These are phyloP conservation scores for Eleusine indica DNA, from an alignment of 176 grass and related monocot genomes.

Conservation along the genomic window DNA sequence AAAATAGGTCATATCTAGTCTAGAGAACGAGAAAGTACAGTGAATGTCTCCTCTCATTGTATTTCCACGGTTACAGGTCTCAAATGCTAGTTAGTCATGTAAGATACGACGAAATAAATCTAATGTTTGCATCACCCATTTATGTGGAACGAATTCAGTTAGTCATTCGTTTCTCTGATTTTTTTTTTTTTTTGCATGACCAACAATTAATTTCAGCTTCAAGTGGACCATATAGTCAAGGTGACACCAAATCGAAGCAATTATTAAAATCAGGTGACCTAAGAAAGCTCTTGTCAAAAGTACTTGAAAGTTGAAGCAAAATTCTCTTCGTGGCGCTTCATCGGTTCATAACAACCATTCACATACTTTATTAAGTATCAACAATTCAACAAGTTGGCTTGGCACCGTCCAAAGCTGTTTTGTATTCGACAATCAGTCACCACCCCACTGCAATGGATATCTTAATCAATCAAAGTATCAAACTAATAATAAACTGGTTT, in stretches of 20 bases:
- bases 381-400: background rate
- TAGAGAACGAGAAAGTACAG: no score
- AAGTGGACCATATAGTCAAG: no score
- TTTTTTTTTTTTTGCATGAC: no score
- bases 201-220: no score
- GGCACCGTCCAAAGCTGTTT: background rate
- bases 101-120: no score
- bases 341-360: background rate
- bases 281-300: background rate
- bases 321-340: background rate
- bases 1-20: no score
- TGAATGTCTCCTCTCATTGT: no score
- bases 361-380: background rate
- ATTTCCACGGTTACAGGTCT: no score
- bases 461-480: background rate
- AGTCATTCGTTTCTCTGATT: no score
- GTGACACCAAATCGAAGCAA: background rate
- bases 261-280: background rate
- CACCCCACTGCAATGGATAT: background rate
- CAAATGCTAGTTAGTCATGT: no score
- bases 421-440: background rate
- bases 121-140: no score
- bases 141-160: no score
- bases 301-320: background rate
- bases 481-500: background rate